These are phyloP conservation scores for Pseudozyma thailandica DNA, from an alignment of 1,284 basidiomycete species.

Conservation along the genomic window DNA sequence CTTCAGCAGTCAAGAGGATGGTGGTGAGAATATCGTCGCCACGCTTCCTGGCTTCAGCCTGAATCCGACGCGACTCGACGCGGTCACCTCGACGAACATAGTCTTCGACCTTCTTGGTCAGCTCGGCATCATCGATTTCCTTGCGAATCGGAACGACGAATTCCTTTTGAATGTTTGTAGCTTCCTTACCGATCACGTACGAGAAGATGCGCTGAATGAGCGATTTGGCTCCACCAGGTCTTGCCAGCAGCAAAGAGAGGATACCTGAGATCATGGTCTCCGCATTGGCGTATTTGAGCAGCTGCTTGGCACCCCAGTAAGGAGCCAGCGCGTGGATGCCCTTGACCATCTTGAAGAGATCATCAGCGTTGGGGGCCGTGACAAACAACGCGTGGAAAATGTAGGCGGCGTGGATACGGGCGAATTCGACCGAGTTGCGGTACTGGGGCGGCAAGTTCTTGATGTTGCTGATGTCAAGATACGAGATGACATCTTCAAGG, in stretches of 20 bases:
- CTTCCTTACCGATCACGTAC: conserved; percentile 59
- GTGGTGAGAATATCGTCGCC: conserved; percentile 65
- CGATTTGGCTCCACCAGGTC: conserved; percentile 65
- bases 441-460: conserved; percentile 61
- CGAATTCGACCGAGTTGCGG: conserved; percentile 63
- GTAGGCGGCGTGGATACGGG: conserved; percentile 61
- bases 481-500: conserved; percentile 57
- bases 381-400: conserved; percentile 64
- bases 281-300: conserved; percentile 64
- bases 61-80: conserved; percentile 52
- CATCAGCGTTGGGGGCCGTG: conserved; percentile 59
- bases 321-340: conserved; percentile 64
- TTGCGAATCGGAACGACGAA: conserved; percentile 59
- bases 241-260: conserved; percentile 61
- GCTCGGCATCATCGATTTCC: conserved; percentile 58
- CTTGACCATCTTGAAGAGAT: conserved; percentile 61
- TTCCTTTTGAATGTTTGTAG: conserved; percentile 58
- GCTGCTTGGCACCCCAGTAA: conserved; percentile 67
- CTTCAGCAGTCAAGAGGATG: conserved; percentile 53
- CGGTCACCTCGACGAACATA: conserved; percentile 62
- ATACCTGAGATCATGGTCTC: conserved; percentile 64
- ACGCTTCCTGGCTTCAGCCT: conserved; percentile 41
- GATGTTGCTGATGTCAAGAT: conserved; percentile 60
- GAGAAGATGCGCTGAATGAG: conserved; percentile 64
- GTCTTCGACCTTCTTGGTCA: conserved; percentile 60